phyloP scores from a whole-genome alignment of 1,139 yeast genomes.

The Diutina catenulata region DNA sequence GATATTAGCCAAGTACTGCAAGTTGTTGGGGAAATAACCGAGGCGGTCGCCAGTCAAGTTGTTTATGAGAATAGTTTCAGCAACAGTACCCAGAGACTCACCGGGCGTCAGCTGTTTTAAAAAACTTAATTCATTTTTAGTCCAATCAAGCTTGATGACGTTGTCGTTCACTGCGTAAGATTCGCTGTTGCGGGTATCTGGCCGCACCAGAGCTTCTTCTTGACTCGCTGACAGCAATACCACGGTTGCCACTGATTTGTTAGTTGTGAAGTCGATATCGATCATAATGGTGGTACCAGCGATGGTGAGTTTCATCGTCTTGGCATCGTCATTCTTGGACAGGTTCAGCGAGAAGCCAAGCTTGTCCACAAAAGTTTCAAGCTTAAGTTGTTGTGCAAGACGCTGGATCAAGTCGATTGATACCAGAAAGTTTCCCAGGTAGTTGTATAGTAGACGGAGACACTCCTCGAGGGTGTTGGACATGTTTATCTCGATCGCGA shows the following conservation, averaged over 20 bases:
- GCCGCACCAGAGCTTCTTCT: neutral
- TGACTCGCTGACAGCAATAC: constrained; percentile 28
- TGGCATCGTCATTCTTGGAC: constrained; percentile 10
- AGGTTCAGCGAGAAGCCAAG: constrained; percentile 12
- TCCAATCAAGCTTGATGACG: constrained; percentile 8
- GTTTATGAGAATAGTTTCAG: constrained; percentile 19
- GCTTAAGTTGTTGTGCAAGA: constrained; percentile 28
- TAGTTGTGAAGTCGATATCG: constrained; percentile 29
- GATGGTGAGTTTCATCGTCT: constrained; percentile 24
- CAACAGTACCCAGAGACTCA: constrained; percentile 7
- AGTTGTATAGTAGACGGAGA: constrained; percentile 20
- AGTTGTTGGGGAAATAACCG: constrained; percentile 23
- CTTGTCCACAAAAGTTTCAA: constrained; percentile 31
- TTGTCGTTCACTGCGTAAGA: constrained; percentile 5
- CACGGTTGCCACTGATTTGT: constrained; percentile 17
- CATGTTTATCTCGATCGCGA: no score
- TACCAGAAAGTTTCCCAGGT: constrained; percentile 19
- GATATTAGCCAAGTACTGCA: constrained; percentile 25
- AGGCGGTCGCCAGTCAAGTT: constrained; percentile 17
- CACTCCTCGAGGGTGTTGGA: constrained; percentile 20
- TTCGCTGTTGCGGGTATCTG: constrained; percentile 5
- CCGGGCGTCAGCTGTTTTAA: constrained; percentile 7
- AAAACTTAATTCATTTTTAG: constrained; percentile 2
- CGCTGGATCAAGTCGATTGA: constrained; percentile 30
- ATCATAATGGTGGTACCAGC: constrained; percentile 32